Base-by-base conservation (phyloP, 2,329 filamentous ascomycete genomes). In the Zalaria sp. region DNA sequence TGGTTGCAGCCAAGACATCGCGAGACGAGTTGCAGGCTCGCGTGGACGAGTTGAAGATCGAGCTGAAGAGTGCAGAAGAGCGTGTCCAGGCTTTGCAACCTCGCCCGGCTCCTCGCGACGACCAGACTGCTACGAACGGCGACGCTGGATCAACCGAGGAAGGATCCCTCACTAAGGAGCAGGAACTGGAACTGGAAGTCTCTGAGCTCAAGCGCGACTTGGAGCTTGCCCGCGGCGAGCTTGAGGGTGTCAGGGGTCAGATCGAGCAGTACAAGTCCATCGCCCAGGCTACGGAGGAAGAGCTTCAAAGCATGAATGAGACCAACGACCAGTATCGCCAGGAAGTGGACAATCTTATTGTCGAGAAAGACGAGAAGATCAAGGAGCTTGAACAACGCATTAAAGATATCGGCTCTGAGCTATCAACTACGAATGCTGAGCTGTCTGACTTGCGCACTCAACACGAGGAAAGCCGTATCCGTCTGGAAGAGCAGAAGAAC, bases 261-360 rank as follows among this genome's bases (percentile, higher is more conserved):
- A 79, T 81, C 34, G 86, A 94, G 55, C 81, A 86, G 51, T 96
- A 93, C 69, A 89, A 84, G 60, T 75, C 80, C 39, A 85, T 96
- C 51, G 87, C 86, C 51, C 85, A 93, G 60, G 72, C 77, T 28
- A 81, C 85, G 2, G 91, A 98, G 58, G 89, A 96, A 51, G 82
- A 88, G 39, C 71, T 96, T 10, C 76, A 86, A 49, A 83, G 79
- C 44, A 69, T 93, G 41, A 81, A 79, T 38, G 77, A 82, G 31
- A 83, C 86, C 0, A 80, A 91, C 46, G 88, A 94, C 37, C 77
- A 91, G 55, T 93, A 87, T 59, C 77, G 79, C n/a, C 77, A 89
- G 51, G 86, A 96, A 54, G 85, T 86, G 58, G 87, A 94, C 51
- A 65, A 69, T 8, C 64, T 82, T 9, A 66, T 93, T 8, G 71